A percentile compares a stretch with the other conserved stretches of the same genome.
Conservation (phyloP, 495 filamentous ascomycete genomes). For the Hypoxylon crocopeplum region DNA sequence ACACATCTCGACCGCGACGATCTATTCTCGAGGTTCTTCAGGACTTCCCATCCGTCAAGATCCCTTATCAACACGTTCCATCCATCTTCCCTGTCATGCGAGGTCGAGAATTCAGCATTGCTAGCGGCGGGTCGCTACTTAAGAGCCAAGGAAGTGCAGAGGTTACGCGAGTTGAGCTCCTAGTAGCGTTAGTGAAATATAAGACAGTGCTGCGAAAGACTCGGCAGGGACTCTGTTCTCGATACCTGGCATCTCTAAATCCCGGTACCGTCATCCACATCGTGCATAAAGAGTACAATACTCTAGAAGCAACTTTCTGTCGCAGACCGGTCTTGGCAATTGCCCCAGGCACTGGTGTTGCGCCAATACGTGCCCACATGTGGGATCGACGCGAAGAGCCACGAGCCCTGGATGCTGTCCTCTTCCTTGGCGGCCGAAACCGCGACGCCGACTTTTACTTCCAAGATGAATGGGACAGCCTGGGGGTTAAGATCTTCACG, state of each 20-base stretch:
- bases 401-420: slow-evolving; percentile 42
- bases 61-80: slow-evolving; percentile 75
- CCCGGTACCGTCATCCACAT: slow-evolving; percentile 65
- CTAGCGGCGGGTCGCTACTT: slow-evolving; percentile 64
- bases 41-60: slow-evolving; percentile 83
- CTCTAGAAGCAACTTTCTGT: not conserved
- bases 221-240: slow-evolving; percentile 87
- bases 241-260: slow-evolving; percentile 73
- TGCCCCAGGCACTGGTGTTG: slow-evolving; percentile 89
- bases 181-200: slow-evolving; percentile 93
- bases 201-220: slow-evolving; percentile 85
- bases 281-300: slow-evolving; percentile 47
- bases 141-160: not conserved
- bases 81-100: slow-evolving; percentile 77
- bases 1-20: slow-evolving; percentile 88
- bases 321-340: slow-evolving; percentile 74
- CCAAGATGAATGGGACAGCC: slow-evolving; percentile 69
- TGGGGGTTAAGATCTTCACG: slow-evolving; percentile 62
- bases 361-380: slow-evolving; percentile 82
- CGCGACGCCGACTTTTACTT: slow-evolving; percentile 79
- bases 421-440: slow-evolving; percentile 87
- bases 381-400: slow-evolving; percentile 63
- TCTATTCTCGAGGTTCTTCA: slow-evolving; percentile 90
- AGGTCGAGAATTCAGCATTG: slow-evolving; percentile 86
- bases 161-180: slow-evolving; percentile 68